Evolutionary conservation across 306 rosid species (phyloP), one percentile per base, ranked within the genome.

Genomic region (Trichosanthes cucumerina): DNA sequence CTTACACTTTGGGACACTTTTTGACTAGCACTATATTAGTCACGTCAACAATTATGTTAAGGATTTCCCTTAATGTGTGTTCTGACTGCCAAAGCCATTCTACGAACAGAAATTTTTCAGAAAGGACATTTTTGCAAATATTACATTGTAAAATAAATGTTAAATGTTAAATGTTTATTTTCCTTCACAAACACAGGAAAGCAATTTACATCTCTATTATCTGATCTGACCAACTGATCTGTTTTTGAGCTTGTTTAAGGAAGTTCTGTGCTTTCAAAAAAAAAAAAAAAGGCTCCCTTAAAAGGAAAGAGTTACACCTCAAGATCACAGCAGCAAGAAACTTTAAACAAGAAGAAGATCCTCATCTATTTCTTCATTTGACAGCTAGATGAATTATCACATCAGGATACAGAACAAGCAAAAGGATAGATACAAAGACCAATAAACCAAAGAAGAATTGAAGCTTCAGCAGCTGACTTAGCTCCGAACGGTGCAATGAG

Each of bases 31-130:
- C 62, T 70, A 44, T 54, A 53, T 14, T 63, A 80, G 33, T 77
- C 72, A 81, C 52, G 33, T 47, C 78, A 62, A 69, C 47, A 28
- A 21, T 56, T 19, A 52, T 8, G n/a, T 69, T 24, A 26, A 79
- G 26, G 78, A 85, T 59, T 65, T 68, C 84, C 68, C 80, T 60
- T 49, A 65, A 21, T 53, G 78, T 50, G 12, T 80, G n/a, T n/a
- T n/a, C n/a, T n/a, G 46, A 65, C 83, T 69, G 52, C 58, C 77
- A 66, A 49, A 68, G 68, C 79, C 66, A 36, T 50, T 79, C 88
- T 82, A n/a, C 7, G 71, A 21, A 38, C 34, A 59, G 31, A 58
- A 1, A 53, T 1, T 28, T 28, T 28, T 28, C 33, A 28, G 33
- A 28, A 28, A 28, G 33, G 1, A 28, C 33, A 28, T 28, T 18